A percentile compares a stretch with the other conserved stretches of the same genome.
phyloP scores from a whole-genome alignment of 495 filamentous ascomycete species.

The Aspergillus conjunctus region DNA sequence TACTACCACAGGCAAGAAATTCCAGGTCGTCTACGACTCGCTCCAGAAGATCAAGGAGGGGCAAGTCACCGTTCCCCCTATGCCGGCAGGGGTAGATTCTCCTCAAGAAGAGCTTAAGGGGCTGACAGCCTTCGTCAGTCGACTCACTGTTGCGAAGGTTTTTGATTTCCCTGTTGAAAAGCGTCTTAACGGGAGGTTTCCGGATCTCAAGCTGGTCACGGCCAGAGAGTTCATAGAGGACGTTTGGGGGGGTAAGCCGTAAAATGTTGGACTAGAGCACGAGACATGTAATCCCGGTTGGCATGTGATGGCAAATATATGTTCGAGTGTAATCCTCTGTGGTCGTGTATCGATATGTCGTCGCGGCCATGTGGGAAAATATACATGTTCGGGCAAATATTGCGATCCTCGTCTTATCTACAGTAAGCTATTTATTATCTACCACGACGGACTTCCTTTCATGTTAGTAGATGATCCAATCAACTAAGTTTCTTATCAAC shows the following conservation, averaged over 20 bases:
- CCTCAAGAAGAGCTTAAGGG: constrained; percentile 34
- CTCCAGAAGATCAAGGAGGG: constrained; percentile 49
- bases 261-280: not conserved
- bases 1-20: constrained; percentile 44
- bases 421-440: too few relatives aligned
- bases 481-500: too few relatives aligned
- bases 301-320: too few relatives aligned
- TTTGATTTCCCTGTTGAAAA: constrained; percentile 35
- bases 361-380: too few relatives aligned
- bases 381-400: too few relatives aligned
- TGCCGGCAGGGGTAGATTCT: constrained; percentile 26
- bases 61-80: constrained; percentile 49
- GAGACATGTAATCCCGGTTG: too few relatives aligned
- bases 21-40: constrained; percentile 51
- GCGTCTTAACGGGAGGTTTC: constrained; percentile 32
- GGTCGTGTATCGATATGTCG: too few relatives aligned
- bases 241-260: constrained; percentile 25
- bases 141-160: constrained; percentile 35
- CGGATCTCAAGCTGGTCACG: constrained; percentile 31
- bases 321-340: too few relatives aligned
- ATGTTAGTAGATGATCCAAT: too few relatives aligned
- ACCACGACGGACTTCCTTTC: too few relatives aligned
- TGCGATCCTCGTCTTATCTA: too few relatives aligned
- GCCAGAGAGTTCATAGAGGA: constrained; percentile 33
- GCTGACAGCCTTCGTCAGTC: constrained; percentile 35